A percentile compares a stretch with the other conserved stretches of the same genome.
Conservation (phyloP, 345 rosid genomes). For the Cardiospermum halicacabum region DNA sequence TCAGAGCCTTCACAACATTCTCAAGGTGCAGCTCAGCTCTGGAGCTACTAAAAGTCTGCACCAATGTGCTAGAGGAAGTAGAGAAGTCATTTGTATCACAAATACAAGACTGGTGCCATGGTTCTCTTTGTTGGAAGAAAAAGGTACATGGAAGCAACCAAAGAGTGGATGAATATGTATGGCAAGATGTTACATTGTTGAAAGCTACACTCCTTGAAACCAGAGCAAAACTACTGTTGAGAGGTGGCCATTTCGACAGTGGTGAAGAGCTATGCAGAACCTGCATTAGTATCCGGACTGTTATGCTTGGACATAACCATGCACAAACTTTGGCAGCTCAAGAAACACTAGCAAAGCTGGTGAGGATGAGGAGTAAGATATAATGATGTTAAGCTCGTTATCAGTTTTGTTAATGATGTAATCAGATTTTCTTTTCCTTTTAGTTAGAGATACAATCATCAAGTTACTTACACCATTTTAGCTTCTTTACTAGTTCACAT, state of each 20-base stretch:
- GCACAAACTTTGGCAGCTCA: slow-evolving; percentile 82
- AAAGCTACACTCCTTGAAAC: slow-evolving; percentile 80
- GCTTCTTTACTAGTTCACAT: neutral
- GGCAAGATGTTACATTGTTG: slow-evolving; percentile 86
- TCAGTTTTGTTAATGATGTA: slow-evolving; percentile 31
- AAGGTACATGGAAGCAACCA: slow-evolving; percentile 42
- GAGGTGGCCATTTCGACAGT: slow-evolving; percentile 84
- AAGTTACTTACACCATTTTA: slow-evolving; percentile 2
- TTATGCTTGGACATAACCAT: slow-evolving; percentile 90
- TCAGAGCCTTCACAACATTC: slow-evolving; percentile 69
- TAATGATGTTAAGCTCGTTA: slow-evolving; percentile 31
- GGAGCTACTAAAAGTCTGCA: slow-evolving; percentile 84
- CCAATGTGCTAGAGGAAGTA: slow-evolving; percentile 82
- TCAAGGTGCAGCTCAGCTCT: slow-evolving; percentile 85
- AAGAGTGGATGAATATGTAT: slow-evolving; percentile 78
- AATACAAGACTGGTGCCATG: slow-evolving; percentile 80
- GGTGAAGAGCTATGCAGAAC: slow-evolving; percentile 87
- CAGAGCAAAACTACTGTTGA: slow-evolving; percentile 71
- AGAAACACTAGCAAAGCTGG: slow-evolving; percentile 82
- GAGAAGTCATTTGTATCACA: slow-evolving; percentile 89
- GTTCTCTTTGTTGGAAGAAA: slow-evolving; percentile 85
- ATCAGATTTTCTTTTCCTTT: too few relatives aligned
- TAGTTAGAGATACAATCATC: slow-evolving; percentile 7
- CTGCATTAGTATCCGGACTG: slow-evolving; percentile 83
- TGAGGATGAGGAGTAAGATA: slow-evolving; percentile 88